Conservation (phyloP, 1,284 basidiomycete species). For the Clitocybe nebularis region DNA sequence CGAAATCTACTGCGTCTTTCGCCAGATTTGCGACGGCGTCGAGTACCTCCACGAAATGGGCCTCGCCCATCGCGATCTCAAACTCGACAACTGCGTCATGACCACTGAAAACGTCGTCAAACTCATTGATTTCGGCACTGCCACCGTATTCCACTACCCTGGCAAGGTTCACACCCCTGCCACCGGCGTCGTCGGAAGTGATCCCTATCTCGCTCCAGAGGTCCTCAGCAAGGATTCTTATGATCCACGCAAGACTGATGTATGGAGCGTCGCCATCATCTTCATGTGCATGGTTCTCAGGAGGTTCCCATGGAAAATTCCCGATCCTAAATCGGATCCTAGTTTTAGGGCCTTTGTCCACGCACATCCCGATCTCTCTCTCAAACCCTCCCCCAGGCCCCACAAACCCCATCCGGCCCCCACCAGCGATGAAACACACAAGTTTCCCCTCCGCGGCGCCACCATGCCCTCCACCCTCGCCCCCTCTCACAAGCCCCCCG, state of each 20-base stretch:
- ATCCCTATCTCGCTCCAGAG: conserved; percentile 98
- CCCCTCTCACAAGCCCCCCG: conserved; percentile 17
- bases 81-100: conserved; percentile 99
- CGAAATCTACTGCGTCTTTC: conserved; percentile 98
- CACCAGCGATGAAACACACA: conserved; percentile 16
- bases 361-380: conserved; percentile 85
- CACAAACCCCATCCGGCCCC: conserved; percentile 13
- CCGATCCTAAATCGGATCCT: conserved; percentile 90
- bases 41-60: conserved; percentile 98
- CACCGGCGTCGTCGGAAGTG: conserved; percentile 93
- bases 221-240: conserved; percentile 79
- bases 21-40: conserved; percentile 97
- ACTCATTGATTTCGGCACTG: conserved; percentile 99
- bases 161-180: conserved; percentile 75
- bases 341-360: conserved; percentile 90
- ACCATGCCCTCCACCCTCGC: conserved; percentile 27
- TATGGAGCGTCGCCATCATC: conserved; percentile 98
- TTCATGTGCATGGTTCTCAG: conserved; percentile 99
- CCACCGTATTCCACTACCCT: conserved; percentile 98
- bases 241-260: conserved; percentile 96
- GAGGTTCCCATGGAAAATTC: conserved; percentile 98
- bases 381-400: conserved; percentile 39
- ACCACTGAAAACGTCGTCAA: conserved; percentile 92
- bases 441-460: conserved; percentile 24
- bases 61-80: conserved; percentile 96